Conservation (phyloP, 1,284 basidiomycete genomes). For the Testicularia cyperi region DNA sequence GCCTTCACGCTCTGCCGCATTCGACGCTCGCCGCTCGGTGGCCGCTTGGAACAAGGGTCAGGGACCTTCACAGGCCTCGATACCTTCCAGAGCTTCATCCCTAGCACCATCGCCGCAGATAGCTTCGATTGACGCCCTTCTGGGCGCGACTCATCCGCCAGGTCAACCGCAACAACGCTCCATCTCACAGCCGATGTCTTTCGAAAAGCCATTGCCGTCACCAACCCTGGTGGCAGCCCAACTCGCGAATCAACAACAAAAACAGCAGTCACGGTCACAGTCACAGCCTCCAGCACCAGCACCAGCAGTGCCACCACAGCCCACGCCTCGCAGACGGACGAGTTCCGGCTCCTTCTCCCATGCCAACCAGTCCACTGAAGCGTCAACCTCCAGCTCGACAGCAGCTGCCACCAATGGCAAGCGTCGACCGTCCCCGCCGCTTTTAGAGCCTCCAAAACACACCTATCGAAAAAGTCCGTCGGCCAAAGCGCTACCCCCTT, state of each 20-base stretch:
- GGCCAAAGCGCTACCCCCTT: constrained; percentile 12
- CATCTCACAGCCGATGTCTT: too few relatives aligned
- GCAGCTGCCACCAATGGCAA: background rate
- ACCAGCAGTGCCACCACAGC: background rate
- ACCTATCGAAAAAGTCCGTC: constrained; percentile 21
- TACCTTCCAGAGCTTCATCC: constrained; percentile 30
- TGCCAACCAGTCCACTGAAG: background rate
- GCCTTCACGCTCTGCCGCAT: constrained; percentile 8
- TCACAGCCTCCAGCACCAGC: background rate
- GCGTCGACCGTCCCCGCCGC: constrained; percentile 22
- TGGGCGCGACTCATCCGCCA: too few relatives aligned
- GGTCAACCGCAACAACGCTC: background rate
- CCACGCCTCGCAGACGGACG: too few relatives aligned
- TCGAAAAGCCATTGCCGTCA: background rate
- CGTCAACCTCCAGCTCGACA: constrained; percentile 1
- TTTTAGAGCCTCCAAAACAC: constrained; percentile 27
- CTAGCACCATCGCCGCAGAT: constrained; percentile 5
- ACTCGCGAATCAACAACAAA: background rate
- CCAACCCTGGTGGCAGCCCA: background rate
- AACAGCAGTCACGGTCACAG: background rate
- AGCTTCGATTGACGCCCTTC: too few relatives aligned
- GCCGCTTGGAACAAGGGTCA: constrained; percentile 39
- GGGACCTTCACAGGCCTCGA: constrained; percentile 30
- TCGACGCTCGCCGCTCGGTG: constrained; percentile 22
- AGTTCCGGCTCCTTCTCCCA: too few relatives aligned